phyloP scores from a whole-genome alignment of 345 rosid genomes.

The Bruguiera sexangula region DNA sequence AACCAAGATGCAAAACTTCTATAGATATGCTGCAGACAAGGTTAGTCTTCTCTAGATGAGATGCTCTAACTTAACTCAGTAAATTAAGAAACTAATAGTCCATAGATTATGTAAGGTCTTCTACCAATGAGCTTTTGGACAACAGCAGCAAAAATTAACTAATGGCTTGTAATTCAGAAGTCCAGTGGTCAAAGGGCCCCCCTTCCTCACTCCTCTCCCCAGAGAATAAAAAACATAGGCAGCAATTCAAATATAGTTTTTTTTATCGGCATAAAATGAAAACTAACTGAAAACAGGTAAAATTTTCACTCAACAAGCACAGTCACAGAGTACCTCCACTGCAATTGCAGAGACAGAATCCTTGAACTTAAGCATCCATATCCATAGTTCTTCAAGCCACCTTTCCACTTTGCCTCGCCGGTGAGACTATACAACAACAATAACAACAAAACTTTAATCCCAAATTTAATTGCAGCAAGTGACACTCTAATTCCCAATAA shows the following conservation, averaged over 20 bases:
- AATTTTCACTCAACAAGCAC: not conserved
- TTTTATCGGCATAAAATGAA: too few relatives aligned
- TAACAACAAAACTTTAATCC: too few relatives aligned
- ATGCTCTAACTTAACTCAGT: not conserved
- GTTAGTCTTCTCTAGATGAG: not conserved
- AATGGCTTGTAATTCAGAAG: not conserved
- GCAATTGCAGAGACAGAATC: constrained; percentile 58
- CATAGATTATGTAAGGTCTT: too few relatives aligned
- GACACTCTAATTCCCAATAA: constrained; percentile 2
- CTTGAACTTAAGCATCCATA: constrained; percentile 78
- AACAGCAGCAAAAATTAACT: not conserved
- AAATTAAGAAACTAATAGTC: not conserved
- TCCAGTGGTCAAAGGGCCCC: too few relatives aligned
- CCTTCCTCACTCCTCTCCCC: too few relatives aligned
- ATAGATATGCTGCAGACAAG: too few relatives aligned
- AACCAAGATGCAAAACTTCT: too few relatives aligned
- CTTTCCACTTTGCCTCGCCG: constrained; percentile 62
- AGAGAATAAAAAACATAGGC: too few relatives aligned
- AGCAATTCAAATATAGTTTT: too few relatives aligned
- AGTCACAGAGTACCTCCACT: constrained; percentile 50
- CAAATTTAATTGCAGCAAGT: too few relatives aligned
- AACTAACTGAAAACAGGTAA: not conserved
- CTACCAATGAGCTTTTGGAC: not conserved
- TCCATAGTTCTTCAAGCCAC: constrained; percentile 82
- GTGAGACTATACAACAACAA: constrained; percentile 42